Conservation (phyloP, 805 yeast species). For the Saccharomycopsis sp. region DNA sequence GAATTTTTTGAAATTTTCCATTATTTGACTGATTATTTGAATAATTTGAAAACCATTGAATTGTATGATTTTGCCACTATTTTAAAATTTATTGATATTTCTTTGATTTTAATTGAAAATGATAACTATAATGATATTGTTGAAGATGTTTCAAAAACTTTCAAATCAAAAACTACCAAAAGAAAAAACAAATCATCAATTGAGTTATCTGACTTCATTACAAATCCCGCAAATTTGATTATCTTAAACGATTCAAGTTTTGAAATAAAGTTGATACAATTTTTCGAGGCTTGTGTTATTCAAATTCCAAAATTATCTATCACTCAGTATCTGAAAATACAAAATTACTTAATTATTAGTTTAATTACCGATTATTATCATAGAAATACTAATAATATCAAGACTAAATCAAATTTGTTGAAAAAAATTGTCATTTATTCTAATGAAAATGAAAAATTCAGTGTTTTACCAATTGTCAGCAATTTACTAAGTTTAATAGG, state of each 20-base stretch:
- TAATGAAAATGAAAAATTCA: constrained; percentile 44
- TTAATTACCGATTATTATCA: too few species aligned
- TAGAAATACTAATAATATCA: constrained; percentile 15
- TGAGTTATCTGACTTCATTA: constrained; percentile 57
- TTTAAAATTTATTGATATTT: constrained; percentile 47
- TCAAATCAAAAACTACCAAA: constrained; percentile 3
- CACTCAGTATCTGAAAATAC: constrained; percentile 52
- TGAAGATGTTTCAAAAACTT: constrained; percentile 18
- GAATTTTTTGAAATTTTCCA: constrained; percentile 21
- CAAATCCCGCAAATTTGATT: too few species aligned
- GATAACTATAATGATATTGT: constrained; percentile 18
- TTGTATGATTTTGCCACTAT: constrained; percentile 41
- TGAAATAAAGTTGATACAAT: too few species aligned
- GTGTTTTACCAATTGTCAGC: constrained; percentile 69
- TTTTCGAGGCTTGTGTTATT: too few species aligned
- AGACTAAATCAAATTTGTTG: constrained; percentile 26
- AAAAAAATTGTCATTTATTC: constrained; percentile 58
- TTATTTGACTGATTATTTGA: constrained; percentile 19
- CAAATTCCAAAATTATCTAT: constrained; percentile 38
- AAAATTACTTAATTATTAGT: constrained; percentile 32
- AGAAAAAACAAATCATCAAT: constrained; percentile 34
- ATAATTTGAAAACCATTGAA: constrained; percentile 27
- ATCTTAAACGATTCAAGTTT: too few species aligned
- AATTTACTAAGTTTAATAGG: constrained; percentile 42
- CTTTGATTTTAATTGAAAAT: constrained; percentile 26